These are phyloP conservation scores for Westerdykella ornata DNA, from an alignment of 2,329 filamentous ascomycete species.

Conservation along the genomic window DNA sequence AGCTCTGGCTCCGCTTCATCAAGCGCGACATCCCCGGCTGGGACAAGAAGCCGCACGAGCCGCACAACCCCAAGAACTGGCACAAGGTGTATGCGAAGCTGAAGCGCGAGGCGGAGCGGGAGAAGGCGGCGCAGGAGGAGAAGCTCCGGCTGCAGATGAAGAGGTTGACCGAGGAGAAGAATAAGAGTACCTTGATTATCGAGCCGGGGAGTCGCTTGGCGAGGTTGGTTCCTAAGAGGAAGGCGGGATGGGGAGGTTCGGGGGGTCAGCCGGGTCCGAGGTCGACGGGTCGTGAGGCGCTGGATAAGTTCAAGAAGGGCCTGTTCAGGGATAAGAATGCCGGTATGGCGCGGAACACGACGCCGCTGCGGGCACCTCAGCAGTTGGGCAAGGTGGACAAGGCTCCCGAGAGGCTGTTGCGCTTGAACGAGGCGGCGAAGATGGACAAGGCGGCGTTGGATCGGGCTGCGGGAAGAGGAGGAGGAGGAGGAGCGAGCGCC, in stretches of 20 bases:
- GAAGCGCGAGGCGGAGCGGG: conserved; percentile 35
- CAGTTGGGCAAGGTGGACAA: conserved; percentile 16
- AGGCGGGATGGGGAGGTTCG: conserved; percentile 9
- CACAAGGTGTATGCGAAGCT: conserved; percentile 62
- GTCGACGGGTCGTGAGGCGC: conserved; percentile 32
- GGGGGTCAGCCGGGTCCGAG: conserved; percentile 22
- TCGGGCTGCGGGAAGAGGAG: no score
- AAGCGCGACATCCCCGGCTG: conserved; percentile 66
- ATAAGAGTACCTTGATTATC: conserved; percentile 28
- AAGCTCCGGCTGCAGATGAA: conserved; percentile 28
- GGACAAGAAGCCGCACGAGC: conserved; percentile 57
- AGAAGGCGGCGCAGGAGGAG: conserved; percentile 29
- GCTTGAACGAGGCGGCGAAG: conserved; percentile 24
- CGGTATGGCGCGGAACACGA: conserved; percentile 23
- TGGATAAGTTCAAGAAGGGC: conserved; percentile 30
- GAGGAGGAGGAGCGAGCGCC: background rate
- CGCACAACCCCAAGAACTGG: conserved; percentile 63
- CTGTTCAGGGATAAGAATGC: conserved; percentile 31
- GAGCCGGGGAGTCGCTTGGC: background rate
- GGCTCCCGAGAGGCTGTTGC: conserved; percentile 27
- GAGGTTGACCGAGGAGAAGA: conserved; percentile 27
- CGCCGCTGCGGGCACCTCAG: conserved; percentile 23
- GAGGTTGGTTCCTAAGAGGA: no score
- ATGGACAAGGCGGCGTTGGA: background rate
- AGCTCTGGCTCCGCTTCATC: conserved; percentile 76